Evolutionary conservation across 2,329 filamentous ascomycete genomes (phyloP), one percentile per base, ranked within the genome.

Genomic region (Chaetomiaceae sp.): DNA sequence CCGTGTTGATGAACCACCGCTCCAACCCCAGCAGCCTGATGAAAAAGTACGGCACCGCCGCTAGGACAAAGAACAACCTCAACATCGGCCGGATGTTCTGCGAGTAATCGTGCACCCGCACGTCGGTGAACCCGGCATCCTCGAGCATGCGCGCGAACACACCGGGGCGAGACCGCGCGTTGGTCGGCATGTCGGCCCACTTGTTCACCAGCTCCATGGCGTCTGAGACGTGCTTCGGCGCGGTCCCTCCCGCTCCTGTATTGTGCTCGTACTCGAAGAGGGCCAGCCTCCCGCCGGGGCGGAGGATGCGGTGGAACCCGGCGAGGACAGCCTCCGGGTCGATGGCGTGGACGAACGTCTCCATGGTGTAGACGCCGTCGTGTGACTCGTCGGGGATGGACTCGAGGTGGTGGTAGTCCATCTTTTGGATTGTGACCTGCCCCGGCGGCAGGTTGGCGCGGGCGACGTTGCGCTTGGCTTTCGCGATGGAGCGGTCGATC

Each of bases 311-410:
- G 61, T 69, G 72, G 64, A 81, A 80, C 17, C 74, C 73, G 6
- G 56, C 58, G 1, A 79, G 65, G 1, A 74, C 78, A 6, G 62
- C 64, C 37, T 69, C 58, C 0, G 75, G 72, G 36, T 80, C 71
- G 1, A 72, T 76, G 1, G 78, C 76, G 59, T 82, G 78, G 0
- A 80, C 77, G 43, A 82, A 72, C 0, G 77, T 79, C 63, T 82
- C 77, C 73, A 81, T 77, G 0, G 78, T 81, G 62, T 81, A 82
- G 25, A 76, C 65, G 3, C 77, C 78, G 50, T 82, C 77, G 38
- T 77, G 71, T 0, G 68, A 73, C 3, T 59, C 64, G 23, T 66
- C 58, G 0, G 59, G 50, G 20, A 80, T 65, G 5, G 58, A 55
- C 2, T 75, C 70, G 1, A 82, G 68, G 55, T 79, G 66, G 57